phyloP scores from a whole-genome alignment of 768 basidiomycete species.

The Podaxis sp. region DNA sequence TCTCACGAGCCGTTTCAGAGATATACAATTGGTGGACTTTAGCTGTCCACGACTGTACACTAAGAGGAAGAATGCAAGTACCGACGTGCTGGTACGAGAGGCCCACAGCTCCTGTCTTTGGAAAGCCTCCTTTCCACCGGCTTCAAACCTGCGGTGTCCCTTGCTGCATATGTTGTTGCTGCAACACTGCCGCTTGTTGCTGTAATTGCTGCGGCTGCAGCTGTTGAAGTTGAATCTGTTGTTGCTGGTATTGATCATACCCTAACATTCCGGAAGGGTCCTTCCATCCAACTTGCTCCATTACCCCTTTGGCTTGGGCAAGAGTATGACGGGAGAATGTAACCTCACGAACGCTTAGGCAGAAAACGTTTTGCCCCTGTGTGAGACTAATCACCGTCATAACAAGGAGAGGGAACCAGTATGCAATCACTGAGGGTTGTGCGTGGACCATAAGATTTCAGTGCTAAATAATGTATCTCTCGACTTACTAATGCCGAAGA shows the following conservation, averaged over 20 bases:
- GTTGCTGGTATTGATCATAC: not conserved
- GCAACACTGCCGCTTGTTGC: not conserved
- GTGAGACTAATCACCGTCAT: slow-evolving; percentile 3
- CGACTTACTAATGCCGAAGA: not conserved
- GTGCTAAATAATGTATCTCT: not conserved
- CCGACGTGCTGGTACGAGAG: too few relatives aligned
- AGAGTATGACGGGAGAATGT: not conserved
- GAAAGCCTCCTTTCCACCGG: not conserved
- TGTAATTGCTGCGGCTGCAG: slow-evolving; percentile 1
- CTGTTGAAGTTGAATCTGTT: slow-evolving; percentile 5
- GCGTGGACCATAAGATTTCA: not conserved
- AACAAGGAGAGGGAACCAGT: slow-evolving; percentile 2
- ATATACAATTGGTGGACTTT: too few relatives aligned
- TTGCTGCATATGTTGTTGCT: not conserved
- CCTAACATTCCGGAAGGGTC: not conserved
- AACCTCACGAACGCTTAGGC: slow-evolving; percentile 4
- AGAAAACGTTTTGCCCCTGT: not conserved
- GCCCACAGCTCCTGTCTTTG: too few relatives aligned
- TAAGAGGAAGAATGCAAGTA: too few relatives aligned
- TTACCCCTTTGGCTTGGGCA: not conserved
- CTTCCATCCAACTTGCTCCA: not conserved
- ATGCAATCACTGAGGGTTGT: not conserved
- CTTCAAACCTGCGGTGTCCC: not conserved
- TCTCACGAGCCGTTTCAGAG: too few relatives aligned
- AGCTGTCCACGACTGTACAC: not conserved